These are phyloP conservation scores for Lactifluus subvellereus DNA, from an alignment of 768 basidiomycete species.

Conservation along the genomic window DNA sequence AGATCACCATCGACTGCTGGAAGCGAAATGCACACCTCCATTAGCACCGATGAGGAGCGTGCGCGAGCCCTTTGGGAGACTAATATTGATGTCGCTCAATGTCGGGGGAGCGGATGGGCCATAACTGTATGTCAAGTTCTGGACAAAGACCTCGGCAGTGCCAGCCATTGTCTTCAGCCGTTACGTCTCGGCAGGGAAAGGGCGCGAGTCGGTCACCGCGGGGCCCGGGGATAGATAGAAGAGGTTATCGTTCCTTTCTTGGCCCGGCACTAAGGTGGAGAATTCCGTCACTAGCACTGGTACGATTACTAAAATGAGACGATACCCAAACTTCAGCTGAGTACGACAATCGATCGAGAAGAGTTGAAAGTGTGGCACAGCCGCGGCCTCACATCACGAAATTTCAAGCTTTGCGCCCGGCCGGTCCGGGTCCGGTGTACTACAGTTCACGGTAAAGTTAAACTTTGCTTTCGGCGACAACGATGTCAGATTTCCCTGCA, in stretches of 20 bases:
- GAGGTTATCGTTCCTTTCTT: not conserved
- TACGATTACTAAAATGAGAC: not conserved
- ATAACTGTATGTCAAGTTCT: slow-evolving; percentile 56
- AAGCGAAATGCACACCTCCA: slow-evolving; percentile 55
- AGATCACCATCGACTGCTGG: not conserved
- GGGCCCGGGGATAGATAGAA: not conserved
- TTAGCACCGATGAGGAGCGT: slow-evolving; percentile 91
- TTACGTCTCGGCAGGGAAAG: not conserved
- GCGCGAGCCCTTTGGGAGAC: slow-evolving; percentile 68
- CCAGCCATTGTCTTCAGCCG: not conserved
- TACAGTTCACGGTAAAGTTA: no score
- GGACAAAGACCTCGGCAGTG: slow-evolving; percentile 33
- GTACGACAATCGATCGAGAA: no score
- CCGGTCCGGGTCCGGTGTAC: no score
- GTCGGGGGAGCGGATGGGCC: slow-evolving; percentile 40
- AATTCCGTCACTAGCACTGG: not conserved
- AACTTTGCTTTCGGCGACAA: not conserved
- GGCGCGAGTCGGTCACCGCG: not conserved
- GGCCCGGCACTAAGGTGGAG: not conserved
- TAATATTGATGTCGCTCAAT: slow-evolving; percentile 57
- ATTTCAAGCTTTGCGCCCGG: no score
- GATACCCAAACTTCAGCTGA: no score
- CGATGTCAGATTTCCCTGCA: slow-evolving; percentile 43
- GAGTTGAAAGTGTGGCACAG: no score
- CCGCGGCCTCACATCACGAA: no score